Evolutionary conservation across 2,329 filamentous ascomycete species (phyloP), one percentile per base, ranked within the genome.

Genomic region (Nakataea oryzae): DNA sequence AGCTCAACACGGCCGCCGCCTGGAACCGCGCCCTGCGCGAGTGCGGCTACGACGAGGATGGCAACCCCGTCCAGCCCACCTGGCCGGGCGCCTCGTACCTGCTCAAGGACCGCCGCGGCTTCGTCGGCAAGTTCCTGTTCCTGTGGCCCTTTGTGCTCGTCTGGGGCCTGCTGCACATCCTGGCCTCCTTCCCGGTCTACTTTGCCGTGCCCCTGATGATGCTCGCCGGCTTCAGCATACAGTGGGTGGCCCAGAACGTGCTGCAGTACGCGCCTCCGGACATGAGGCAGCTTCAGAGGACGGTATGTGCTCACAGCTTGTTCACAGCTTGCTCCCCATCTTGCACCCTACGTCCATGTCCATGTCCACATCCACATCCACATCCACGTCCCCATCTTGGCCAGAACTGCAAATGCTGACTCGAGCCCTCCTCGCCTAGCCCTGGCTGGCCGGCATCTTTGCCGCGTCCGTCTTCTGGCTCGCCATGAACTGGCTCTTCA

Each of bases 401-500:
- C 50, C 24, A 8, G 4, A n/a, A 54, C 50, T 8, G 17, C 50
- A 12, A 54, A n/a, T 54, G 2, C 50, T 6, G 21, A 8, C 50
- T 6, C 50, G 5, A 28, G 17, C 7, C 27, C 17, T 17, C 24
- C 56, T 30, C 5, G 2, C 27, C 2, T 27, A 61, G 59, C 93
- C 95, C 14, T 97, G 93, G 82, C 80, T 99, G 67, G 88, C 95
- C 0, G 95, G 95, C 62, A 93, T 99, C 65, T 99, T 99, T 76
- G 88, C 92, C 0, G 93, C 81, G 2, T 90, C 93, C 0, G 75
- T 97, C 24, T 96, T 96, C 70, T 87, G 91, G 78, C 85, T 91
- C 4, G 90, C 87, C 30, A 70, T 90, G 50, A 85, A 88, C 66
- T 99, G 91, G 85, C 67, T 93, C 54, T 83, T 87, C 27, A 83